phyloP scores from a whole-genome alignment of 805 yeast genomes.

The Monosporozyma solicola region DNA sequence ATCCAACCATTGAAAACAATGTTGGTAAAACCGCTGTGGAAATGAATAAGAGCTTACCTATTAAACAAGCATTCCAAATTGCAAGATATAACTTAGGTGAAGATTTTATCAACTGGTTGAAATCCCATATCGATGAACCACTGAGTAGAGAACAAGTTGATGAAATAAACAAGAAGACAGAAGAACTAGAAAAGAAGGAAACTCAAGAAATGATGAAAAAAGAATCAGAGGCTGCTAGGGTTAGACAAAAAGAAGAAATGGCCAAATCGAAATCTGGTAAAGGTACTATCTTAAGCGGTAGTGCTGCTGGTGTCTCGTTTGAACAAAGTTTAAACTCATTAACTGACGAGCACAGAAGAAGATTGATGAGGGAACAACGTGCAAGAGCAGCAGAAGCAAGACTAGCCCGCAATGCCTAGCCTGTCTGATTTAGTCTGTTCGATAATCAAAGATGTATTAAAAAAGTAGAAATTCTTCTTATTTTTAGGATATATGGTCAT shows the following conservation, averaged over 20 bases:
- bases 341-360: slow-evolving; percentile 62
- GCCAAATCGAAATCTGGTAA: slow-evolving; percentile 25
- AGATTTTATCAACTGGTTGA: slow-evolving; percentile 56
- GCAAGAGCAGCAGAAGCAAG: slow-evolving; percentile 97
- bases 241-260: slow-evolving; percentile 13
- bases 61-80: slow-evolving; percentile 52
- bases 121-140: slow-evolving; percentile 55
- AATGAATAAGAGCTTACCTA: slow-evolving; percentile 39
- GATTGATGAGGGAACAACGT: slow-evolving; percentile 85
- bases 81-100: slow-evolving; percentile 67
- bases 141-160: slow-evolving; percentile 49
- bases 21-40: slow-evolving; percentile 64
- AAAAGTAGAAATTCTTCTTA: not conserved
- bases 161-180: slow-evolving; percentile 31
- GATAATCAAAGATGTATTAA: not conserved
- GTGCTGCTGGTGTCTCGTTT: slow-evolving; percentile 9
- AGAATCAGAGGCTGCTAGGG: slow-evolving; percentile 23
- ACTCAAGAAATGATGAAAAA: slow-evolving; percentile 24
- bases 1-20: slow-evolving; percentile 50
- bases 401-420: slow-evolving; percentile 19
- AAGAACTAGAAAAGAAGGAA: slow-evolving; percentile 34
- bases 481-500: not conserved
- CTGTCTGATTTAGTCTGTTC: not conserved
- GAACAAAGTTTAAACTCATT: slow-evolving; percentile 49
- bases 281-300: slow-evolving; percentile 30